Evolutionary conservation across 371 early-diverging fungal species (phyloP).

Genomic region (Chytridium lagenaria): DNA sequence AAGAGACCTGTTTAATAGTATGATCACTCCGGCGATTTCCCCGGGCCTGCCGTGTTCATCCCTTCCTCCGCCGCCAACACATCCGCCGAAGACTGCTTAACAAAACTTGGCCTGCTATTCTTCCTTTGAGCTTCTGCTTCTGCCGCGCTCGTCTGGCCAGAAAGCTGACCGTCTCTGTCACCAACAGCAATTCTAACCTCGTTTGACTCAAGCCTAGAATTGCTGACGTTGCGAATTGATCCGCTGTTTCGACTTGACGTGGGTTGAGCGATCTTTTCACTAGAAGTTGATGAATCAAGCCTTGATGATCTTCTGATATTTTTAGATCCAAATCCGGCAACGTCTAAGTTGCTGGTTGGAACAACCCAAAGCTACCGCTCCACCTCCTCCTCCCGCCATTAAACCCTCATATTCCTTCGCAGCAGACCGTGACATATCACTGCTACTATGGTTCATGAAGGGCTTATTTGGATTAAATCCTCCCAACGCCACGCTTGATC

Average conservation of each 20-base stretch:
- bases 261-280: too few species aligned
- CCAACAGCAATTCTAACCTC: background rate
- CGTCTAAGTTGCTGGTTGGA: too few species aligned
- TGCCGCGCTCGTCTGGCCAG: too few species aligned
- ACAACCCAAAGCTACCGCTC: too few species aligned
- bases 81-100: background rate
- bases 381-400: too few species aligned
- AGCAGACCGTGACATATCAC: background rate
- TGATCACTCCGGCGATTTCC: too few species aligned
- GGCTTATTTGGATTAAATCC: background rate
- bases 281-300: too few species aligned
- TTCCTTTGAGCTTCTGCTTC: slow-evolving; percentile 3
- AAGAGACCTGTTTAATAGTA: too few species aligned
- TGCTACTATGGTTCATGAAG: background rate
- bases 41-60: background rate
- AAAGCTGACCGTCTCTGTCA: background rate
- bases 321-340: too few species aligned
- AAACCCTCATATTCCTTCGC: slow-evolving; percentile 2
- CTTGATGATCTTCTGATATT: too few species aligned
- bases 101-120: background rate
- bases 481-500: slow-evolving; percentile 3
- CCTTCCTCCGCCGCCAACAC: slow-evolving; percentile 13
- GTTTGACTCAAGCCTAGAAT: background rate
- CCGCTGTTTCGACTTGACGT: too few species aligned
- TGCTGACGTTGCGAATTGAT: background rate